A percentile compares a stretch with the other conserved stretches of the same genome.
These are phyloP conservation scores for Komagataea norvegica DNA, from an alignment of 1,139 yeast genomes.

Conservation along the genomic window DNA sequence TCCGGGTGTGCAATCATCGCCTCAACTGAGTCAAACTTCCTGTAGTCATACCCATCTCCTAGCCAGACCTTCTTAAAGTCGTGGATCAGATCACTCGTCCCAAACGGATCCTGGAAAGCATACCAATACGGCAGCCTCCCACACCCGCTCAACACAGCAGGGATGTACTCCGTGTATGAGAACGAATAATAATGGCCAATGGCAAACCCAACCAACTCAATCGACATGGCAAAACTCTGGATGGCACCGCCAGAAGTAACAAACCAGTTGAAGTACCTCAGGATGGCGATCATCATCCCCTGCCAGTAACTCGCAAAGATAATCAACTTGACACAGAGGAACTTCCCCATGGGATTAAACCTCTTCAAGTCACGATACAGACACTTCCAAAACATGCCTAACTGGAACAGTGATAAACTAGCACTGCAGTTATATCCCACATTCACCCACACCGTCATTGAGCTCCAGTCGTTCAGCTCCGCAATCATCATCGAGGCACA, in stretches of 20 bases:
- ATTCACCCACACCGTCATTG: slow-evolving; percentile 14
- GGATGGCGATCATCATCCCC: slow-evolving; percentile 62
- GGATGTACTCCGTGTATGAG: slow-evolving; percentile 67
- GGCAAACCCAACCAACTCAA: slow-evolving; percentile 84
- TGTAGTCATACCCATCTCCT: slow-evolving; percentile 76
- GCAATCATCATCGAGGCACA: slow-evolving; percentile 41
- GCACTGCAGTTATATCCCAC: slow-evolving; percentile 71
- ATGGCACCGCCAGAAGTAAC: slow-evolving; percentile 51
- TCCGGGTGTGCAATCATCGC: slow-evolving; percentile 66
- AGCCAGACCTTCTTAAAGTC: slow-evolving; percentile 74
- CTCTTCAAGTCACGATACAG: slow-evolving; percentile 70
- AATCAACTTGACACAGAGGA: slow-evolving; percentile 84
- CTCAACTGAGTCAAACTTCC: slow-evolving; percentile 78
- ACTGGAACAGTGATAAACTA: slow-evolving; percentile 71
- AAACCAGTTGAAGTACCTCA: slow-evolving; percentile 43
- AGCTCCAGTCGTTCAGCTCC: slow-evolving; percentile 6
- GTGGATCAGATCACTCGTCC: slow-evolving; percentile 64
- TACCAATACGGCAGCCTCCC: slow-evolving; percentile 56
- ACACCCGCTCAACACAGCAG: slow-evolving; percentile 54
- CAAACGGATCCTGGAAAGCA: slow-evolving; percentile 76
- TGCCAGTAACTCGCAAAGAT: slow-evolving; percentile 98
- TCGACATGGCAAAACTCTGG: slow-evolving; percentile 76
- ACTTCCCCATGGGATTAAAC: slow-evolving; percentile 87
- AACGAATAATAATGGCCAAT: slow-evolving; percentile 85
- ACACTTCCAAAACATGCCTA: slow-evolving; percentile 92